These are phyloP conservation scores for Conticribra guillardii DNA, from an alignment of 108 stramenopile species.

Conservation along the genomic window DNA sequence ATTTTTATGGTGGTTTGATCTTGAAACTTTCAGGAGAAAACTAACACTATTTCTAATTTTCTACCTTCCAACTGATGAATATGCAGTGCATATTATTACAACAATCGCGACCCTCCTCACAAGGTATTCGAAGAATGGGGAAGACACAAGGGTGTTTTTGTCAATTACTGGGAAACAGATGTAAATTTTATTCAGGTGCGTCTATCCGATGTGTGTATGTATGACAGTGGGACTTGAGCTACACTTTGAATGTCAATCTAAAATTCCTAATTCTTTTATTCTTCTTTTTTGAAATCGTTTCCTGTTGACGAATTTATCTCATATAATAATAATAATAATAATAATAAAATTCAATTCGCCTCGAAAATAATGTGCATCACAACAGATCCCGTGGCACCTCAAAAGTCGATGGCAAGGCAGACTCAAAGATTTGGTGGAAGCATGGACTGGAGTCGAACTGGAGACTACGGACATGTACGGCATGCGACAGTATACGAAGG, in stretches of 20 bases:
- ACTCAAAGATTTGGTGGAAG: constrained; percentile 66
- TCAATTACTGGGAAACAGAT: constrained; percentile 89
- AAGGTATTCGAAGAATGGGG: constrained; percentile 72
- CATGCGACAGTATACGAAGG: constrained; percentile 82
- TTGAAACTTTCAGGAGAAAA: too few relatives aligned
- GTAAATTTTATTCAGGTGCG: constrained; percentile 46
- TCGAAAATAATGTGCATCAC: too few relatives aligned
- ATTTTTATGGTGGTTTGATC: too few relatives aligned
- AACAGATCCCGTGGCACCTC: constrained; percentile 73
- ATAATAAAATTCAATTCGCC: too few relatives aligned
- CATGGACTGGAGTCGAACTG: constrained; percentile 78
- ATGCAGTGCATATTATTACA: constrained; percentile 76
- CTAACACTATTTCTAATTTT: too few relatives aligned
- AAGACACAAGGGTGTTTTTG: constrained; percentile 69
- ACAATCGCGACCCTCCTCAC: constrained; percentile 60
- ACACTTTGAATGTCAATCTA: neutral
- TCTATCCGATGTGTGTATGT: too few relatives aligned
- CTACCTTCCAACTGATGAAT: too few relatives aligned
- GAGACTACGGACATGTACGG: constrained; percentile 93
- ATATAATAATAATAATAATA: too few relatives aligned
- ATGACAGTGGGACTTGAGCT: neutral
- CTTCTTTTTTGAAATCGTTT: too few relatives aligned
- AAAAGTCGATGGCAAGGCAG: constrained; percentile 70
- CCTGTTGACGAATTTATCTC: too few relatives aligned
- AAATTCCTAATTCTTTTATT: too few relatives aligned